Evolutionary conservation across 768 basidiomycete genomes (phyloP), one percentile per base, ranked within the genome.

Genomic region (Tricholoma bakamatsutake): DNA sequence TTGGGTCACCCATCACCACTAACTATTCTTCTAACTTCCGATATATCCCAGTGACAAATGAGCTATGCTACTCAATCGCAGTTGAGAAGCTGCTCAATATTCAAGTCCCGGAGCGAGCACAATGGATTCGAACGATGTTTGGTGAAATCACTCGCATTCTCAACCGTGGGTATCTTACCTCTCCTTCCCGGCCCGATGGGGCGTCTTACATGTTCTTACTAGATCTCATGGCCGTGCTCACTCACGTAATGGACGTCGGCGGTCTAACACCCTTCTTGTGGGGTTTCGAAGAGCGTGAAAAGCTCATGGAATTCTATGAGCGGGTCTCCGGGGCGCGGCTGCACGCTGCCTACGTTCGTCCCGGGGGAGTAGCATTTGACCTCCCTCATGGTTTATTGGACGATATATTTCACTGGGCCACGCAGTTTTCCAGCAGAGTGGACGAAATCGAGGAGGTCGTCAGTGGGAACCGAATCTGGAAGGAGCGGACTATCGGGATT

Each of bases 241-340:
- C 95, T 1, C 93, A 95, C 71, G 87, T 90, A 52, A 94, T 93
- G 90, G 93, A 99, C 66, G 96, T 99, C 59, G 96, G 96, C 69
- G 96, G 93, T 56, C 83, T 99, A 9, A 99, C 96, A 2, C 96
- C 96, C 35, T 99, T 98, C 86, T 78, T 99, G 30, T 99, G 96
- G 94, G 96, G 96, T 64, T 98, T 98, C 79, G 96, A 98, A 73
- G 96, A 99, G 72, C 93, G 96, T 54, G 96, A 98, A 76, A 99
- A 99, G 78, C 84, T 98, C 60, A 98, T 98, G 96, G 96, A 99
- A 69, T 99, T 98, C 74, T 99, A 99, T 71, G 96, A 99, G 74
- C 93, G 96, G 55, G 96, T 98, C 39, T 98, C 95, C 8, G 96
- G 96, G 61, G 96, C 96, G 4, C 94, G 96, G 54, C 80, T 99